Conservation (phyloP, 352 stramenopile genomes). For the Pythium rhizo-oryzae region DNA sequence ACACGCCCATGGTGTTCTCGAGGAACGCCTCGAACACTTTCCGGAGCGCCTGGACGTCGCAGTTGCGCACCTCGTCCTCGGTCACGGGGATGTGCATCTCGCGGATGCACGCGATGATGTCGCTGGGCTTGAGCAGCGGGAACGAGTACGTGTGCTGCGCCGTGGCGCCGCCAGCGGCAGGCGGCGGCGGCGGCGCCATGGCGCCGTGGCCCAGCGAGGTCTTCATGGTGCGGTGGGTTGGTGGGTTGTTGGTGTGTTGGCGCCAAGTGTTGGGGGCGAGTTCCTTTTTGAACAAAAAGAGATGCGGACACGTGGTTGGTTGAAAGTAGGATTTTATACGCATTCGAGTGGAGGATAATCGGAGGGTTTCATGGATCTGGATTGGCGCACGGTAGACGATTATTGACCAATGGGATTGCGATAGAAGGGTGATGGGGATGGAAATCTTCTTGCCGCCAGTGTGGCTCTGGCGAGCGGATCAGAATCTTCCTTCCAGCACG, state of each 20-base stretch:
- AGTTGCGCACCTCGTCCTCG: conserved; percentile 89
- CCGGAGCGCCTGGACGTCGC: conserved; percentile 69
- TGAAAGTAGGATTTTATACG: neutral
- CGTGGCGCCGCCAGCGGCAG: neutral
- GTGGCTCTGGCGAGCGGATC: too few relatives aligned
- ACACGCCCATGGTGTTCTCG: conserved; percentile 89
- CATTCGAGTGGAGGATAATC: conserved; percentile 3
- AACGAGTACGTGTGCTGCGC: conserved; percentile 88
- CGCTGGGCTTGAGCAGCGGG: conserved; percentile 92
- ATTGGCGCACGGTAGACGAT: too few relatives aligned
- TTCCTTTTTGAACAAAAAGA: neutral
- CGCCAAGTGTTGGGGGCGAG: neutral
- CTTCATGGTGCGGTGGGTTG: neutral
- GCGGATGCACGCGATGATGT: conserved; percentile 92
- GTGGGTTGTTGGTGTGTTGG: neutral
- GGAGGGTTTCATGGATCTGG: too few relatives aligned
- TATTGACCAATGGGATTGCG: neutral
- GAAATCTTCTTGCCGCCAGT: neutral
- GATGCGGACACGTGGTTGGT: neutral
- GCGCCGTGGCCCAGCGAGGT: neutral
- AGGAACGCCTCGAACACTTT: conserved; percentile 92
- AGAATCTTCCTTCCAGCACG: conserved; percentile 7
- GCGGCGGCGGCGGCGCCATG: conserved; percentile 9
- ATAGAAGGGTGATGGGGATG: too few relatives aligned
- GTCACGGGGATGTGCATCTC: conserved; percentile 91